Base-by-base conservation (phyloP, 129 eudicot species). In the Escallonia rubra region DNA sequence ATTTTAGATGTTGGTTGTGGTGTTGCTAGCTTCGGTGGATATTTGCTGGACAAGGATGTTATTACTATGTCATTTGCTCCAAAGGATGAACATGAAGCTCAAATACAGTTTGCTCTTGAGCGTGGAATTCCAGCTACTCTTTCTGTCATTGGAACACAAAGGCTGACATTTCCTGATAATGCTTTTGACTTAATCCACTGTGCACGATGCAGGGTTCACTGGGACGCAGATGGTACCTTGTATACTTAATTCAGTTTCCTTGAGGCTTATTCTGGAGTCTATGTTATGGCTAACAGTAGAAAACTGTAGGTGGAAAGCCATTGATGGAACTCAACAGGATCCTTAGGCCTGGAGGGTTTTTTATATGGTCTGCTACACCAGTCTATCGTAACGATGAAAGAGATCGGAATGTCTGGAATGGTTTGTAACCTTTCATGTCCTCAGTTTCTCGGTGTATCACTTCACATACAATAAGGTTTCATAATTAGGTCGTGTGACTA, bases 1-100 rank as follows among this genome's bases (percentile, higher is more conserved):
- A 76, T 94, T 68, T 79, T 94, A 69, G 99, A 94, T 78, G 99
- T 94, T 73, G 99, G 99, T 71, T 94, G 99, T 72, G 99, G 99
- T 56, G 99, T 94, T 82, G 99, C 99, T 71, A 94, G 99, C 78
- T 94, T 94, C 81, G 99, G 99, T 68, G 99, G 99, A 15, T 72
- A 84, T 81, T 87, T 94, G 73, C 76, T 94, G 80, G 99, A 90
- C 65, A 94, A 76, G 83, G 73, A 78, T 79, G 97, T 94, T 63
- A 74, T 94, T 49, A 94, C 99, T 41, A 90, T 94, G 99, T 94
- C 99, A 55, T 83, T 94, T 61, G 99, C 99, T 57, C 99, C 99
- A 65, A 94, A 94, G 66, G 99, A 94, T 49, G 95, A 90, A 73
- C 99, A 94, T 43, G 99, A 94, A 72, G 97, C 99, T 68, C 99